Evolutionary conservation across 306 rosid genomes (phyloP), one percentile per base, ranked within the genome.

Genomic region (Cyclanthera cordifolia): DNA sequence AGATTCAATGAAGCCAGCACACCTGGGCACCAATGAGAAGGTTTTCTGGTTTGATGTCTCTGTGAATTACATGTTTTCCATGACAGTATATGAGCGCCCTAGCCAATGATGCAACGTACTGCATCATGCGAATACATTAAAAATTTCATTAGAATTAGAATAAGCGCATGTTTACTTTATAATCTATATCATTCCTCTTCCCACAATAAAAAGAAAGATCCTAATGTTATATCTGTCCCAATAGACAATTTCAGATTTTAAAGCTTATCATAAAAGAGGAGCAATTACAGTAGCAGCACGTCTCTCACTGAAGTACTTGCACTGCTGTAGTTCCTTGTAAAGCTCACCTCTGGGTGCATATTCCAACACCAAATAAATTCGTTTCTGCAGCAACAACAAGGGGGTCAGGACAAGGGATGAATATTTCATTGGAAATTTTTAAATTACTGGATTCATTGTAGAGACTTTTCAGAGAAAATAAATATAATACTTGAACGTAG

Each of bases 331-430:
- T 77, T 94, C 97, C 81, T 94, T 94, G 87, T 94, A 94, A 23
- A 94, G 95, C 84, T 94, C 99, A 25, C 99, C 99, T 85, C 85
- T 94, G 75, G 99, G 82, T 1, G 99, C 99, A 77, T 94, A 90
- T 84, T 94, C 99, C 72, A 94, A 79, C 67, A 88, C 89, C 87
- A 94, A 80, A 77, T 94, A 94, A 57, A 94, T 96, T 70, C 99
- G 81, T 77, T 90, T 90, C 99, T 94, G 88, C 82, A 82, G 45
- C 45, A 48, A 50, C 12, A 34, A 58, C 24, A 14, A 25, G 27
- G 45, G 19, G 46, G 15, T 45, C 67, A 50, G 71, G 73, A 79
- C 20, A 74, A 39, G n/a, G 16, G 15, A 75, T 20, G 13, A 6
- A 27, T 49, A 51, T 53, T 71, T 56, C 64, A 15, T 21, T 0